These are phyloP conservation scores for Gastrodia elata DNA, from an alignment of 106 monocot genomes.

Conservation along the genomic window DNA sequence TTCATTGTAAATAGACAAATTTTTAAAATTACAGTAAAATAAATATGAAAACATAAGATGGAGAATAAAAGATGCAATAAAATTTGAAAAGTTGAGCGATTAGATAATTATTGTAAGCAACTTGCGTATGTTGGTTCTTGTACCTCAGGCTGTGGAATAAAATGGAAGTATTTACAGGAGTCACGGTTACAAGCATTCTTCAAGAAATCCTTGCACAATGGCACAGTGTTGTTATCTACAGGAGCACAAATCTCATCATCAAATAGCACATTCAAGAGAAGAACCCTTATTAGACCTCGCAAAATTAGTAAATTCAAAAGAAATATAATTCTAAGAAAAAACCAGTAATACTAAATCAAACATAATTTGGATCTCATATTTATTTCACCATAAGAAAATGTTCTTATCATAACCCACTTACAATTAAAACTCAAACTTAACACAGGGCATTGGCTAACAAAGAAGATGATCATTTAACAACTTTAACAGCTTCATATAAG, in stretches of 20 bases:
- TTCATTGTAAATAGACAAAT: neutral
- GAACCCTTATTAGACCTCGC: neutral
- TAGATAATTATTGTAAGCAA: neutral
- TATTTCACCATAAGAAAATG: neutral
- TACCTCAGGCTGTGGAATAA: constrained; percentile 18
- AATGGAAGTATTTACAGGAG: constrained; percentile 25
- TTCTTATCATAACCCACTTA: neutral
- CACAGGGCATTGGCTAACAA: neutral
- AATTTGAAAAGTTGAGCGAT: neutral
- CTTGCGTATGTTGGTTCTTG: neutral
- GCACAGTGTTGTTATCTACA: constrained; percentile 8
- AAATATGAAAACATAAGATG: neutral
- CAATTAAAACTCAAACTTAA: neutral
- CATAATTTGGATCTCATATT: neutral
- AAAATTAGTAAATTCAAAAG: neutral
- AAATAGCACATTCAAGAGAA: neutral
- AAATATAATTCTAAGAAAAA: neutral
- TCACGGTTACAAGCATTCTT: constrained; percentile 30
- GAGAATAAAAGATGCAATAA: neutral
- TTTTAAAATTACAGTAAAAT: neutral
- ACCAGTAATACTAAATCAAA: neutral
- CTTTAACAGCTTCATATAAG: neutral
- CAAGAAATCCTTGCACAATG: constrained; percentile 32
- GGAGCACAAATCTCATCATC: neutral
- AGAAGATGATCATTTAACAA: neutral